Conservation (phyloP, 1,284 basidiomycete genomes). For the Takashimella koratensis region DNA sequence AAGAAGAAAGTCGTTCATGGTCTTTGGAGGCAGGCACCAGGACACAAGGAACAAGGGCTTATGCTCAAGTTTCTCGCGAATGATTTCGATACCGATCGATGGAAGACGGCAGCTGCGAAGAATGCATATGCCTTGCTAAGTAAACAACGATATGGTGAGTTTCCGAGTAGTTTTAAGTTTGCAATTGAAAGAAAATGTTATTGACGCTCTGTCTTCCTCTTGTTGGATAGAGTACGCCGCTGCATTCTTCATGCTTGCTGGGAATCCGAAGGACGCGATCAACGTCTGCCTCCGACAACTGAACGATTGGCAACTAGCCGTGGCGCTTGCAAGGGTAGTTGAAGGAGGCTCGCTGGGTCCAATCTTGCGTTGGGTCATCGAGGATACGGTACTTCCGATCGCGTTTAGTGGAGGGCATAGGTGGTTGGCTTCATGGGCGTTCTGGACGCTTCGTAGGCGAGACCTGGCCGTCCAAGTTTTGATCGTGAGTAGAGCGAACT, state of each 20-base stretch:
- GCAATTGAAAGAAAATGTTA: neutral
- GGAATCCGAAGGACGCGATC: conserved; percentile 83
- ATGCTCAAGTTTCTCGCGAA: conserved; percentile 94
- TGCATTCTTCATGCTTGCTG: conserved; percentile 92
- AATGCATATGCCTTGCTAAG: conserved; percentile 92
- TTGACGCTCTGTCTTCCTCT: neutral
- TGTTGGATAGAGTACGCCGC: conserved; percentile 84
- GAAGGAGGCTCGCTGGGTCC: conserved; percentile 80
- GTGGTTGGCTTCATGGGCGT: conserved; percentile 96
- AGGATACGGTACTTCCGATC: conserved; percentile 69
- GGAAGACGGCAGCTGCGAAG: conserved; percentile 91
- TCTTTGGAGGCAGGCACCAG: conserved; percentile 90
- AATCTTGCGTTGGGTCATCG: conserved; percentile 66
- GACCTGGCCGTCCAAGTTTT: conserved; percentile 67
- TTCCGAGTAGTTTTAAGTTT: conserved; percentile 1
- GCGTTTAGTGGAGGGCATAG: conserved; percentile 84
- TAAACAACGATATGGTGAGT: conserved; percentile 84
- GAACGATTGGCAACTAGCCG: conserved; percentile 81
- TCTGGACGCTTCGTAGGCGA: conserved; percentile 80
- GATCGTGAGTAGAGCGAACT: no score
- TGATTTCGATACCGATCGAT: conserved; percentile 78
- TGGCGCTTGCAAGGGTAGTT: conserved; percentile 77
- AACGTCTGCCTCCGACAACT: conserved; percentile 86
- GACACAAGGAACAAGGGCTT: conserved; percentile 82
- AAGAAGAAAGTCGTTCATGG: conserved; percentile 89